A percentile compares a stretch with the other conserved stretches of the same genome.
Conservation (phyloP, 495 filamentous ascomycete genomes). For the Gamarada debralockiae region DNA sequence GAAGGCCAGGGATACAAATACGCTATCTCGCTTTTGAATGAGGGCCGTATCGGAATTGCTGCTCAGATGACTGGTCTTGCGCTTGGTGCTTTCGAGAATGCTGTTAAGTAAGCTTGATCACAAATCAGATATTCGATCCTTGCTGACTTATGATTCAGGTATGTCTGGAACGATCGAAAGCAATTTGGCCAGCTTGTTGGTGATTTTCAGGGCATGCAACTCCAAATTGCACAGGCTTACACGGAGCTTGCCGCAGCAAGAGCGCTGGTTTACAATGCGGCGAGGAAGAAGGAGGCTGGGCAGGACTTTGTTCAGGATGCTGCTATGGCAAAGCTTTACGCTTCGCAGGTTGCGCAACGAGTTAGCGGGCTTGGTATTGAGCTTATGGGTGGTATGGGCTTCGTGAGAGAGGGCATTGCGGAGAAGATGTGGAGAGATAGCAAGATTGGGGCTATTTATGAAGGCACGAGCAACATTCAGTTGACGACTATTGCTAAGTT, state of each 20-base stretch:
- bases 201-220: slow-evolving; percentile 98
- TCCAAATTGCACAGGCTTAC: slow-evolving; percentile 95
- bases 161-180: slow-evolving; percentile 95
- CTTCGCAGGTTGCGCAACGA: slow-evolving; percentile 86
- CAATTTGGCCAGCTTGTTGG: slow-evolving; percentile 94
- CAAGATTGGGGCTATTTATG: slow-evolving; percentile 99
- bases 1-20: slow-evolving; percentile 96
- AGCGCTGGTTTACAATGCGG: slow-evolving; percentile 92
- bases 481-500: slow-evolving; percentile 91
- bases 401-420: slow-evolving; percentile 91
- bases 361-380: slow-evolving; percentile 87
- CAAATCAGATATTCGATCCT: not conserved
- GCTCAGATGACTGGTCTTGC: slow-evolving; percentile 99
- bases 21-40: slow-evolving; percentile 93
- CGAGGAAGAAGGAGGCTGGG: slow-evolving; percentile 96
- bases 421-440: slow-evolving; percentile 98
- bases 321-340: slow-evolving; percentile 96
- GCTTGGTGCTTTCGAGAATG: slow-evolving; percentile 93
- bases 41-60: slow-evolving; percentile 95
- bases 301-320: slow-evolving; percentile 93
- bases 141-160: slow-evolving; percentile 38
- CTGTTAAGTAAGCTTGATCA: slow-evolving; percentile 59
- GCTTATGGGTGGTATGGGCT: slow-evolving; percentile 92
- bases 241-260: slow-evolving; percentile 89
- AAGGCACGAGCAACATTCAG: slow-evolving; percentile 76